Percentiles rank a stretch among this genome's conserved stretches.
Conservation (phyloP, 345 rosid species). For the Arabis alpina region DNA sequence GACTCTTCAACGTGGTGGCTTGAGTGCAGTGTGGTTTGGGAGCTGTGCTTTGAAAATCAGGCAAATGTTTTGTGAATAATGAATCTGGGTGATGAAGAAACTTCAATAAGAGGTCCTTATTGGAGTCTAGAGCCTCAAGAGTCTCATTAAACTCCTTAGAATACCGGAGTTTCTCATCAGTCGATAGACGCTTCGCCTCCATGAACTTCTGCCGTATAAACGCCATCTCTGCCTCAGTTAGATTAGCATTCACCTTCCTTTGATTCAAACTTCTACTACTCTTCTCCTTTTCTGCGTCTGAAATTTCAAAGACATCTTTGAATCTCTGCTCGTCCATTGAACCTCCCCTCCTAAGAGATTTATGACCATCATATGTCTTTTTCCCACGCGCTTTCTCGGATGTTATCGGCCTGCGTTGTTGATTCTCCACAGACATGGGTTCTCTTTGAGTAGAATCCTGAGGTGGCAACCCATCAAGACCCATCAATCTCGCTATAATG, state of each 20-base stretch:
- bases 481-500: constrained; percentile 87
- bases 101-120: constrained; percentile 67
- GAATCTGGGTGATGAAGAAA: constrained; percentile 82
- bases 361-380: constrained; percentile 40
- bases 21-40: too few species aligned
- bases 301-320: constrained; percentile 89
- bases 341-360: constrained; percentile 59
- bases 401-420: constrained; percentile 24
- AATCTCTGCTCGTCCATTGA: constrained; percentile 74
- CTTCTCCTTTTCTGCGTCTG: constrained; percentile 53
- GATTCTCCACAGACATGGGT: constrained; percentile 44
- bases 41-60: constrained; percentile 48
- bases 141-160: constrained; percentile 68
- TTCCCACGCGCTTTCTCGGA: constrained; percentile 22
- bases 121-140: constrained; percentile 71
- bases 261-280: constrained; percentile 33
- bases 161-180: constrained; percentile 62
- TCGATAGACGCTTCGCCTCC: constrained; percentile 69
- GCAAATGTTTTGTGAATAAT: constrained; percentile 67
- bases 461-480: constrained; percentile 76
- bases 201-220: constrained; percentile 63
- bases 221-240: constrained; percentile 62
- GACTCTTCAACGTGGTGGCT: background rate
- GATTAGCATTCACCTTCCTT: constrained; percentile 42
- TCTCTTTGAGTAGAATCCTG: constrained; percentile 48